Base-by-base conservation (phyloP, 2,329 filamentous ascomycete species). In the Falciphora oryzae region DNA sequence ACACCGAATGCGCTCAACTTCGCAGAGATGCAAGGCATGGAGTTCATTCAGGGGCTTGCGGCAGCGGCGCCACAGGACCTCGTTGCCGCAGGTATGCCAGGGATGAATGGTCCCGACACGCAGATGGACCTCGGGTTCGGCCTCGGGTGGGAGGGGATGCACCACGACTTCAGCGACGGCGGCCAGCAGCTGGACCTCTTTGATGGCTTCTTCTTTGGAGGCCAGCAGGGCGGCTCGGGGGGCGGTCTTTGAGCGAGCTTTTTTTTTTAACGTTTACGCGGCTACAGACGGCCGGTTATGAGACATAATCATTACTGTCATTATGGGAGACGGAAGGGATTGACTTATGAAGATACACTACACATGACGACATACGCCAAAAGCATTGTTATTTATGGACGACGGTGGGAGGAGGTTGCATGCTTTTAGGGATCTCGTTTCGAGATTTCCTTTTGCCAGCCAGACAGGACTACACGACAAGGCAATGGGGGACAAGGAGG, bases 161-260 rank as follows among this genome's bases (percentile, higher is more conserved):
- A 86, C 70, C 86, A 89, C 69, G 88, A 89, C 70, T 89, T 82
- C 65, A 80, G 80, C 65, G 83, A 87, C 60, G 80, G 80, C 62
- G 80, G 22, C 8, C 44, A 84, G 72, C 81, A 86, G 71, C 81
- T 90, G 71, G 85, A 90, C 65, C 82, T 88, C 0, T 91, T 92
- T 74, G 89, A 91, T 71, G 86, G 86, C 0, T 91, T 91, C 73
- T 90, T 90, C 77, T 90, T 90, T 72, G 87, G 88, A 1, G 83
- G 82, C 0, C 82, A 82, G 68, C 78, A 78, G 67, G 74, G 77
- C 14, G 72, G 73, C 7, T 71, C 70, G 35, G 73, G 73, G 16
- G 71, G 68, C 3, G 70, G 69, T 14, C 69, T 62, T 44, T 60
- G 29, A 60, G 22, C 16, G 25, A 58, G 27, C 13, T 59, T 63